These are phyloP conservation scores for Penicillium sp. DNA, from an alignment of 2,329 filamentous ascomycete species.

Conservation along the genomic window DNA sequence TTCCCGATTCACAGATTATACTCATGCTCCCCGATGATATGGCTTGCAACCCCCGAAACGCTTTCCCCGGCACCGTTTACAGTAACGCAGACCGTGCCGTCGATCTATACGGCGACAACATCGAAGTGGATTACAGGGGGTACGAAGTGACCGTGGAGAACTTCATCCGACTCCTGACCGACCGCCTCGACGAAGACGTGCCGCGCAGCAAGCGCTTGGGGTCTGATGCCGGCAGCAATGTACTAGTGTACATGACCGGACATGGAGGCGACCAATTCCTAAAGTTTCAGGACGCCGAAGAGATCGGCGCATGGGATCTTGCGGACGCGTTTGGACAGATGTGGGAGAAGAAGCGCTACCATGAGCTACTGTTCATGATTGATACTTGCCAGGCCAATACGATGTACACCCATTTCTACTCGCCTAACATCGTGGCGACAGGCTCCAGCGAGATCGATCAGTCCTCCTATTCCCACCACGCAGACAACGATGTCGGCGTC, in stretches of 20 bases:
- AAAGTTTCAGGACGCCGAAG: constrained; percentile 97
- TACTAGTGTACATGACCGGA: constrained; percentile 98
- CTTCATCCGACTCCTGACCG: constrained; percentile 92
- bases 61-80: constrained; percentile 96
- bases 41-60: constrained; percentile 98
- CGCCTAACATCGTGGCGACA: constrained; percentile 95
- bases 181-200: constrained; percentile 91
- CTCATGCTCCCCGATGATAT: constrained; percentile 99
- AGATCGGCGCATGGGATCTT: constrained; percentile 93
- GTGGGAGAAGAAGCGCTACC: constrained; percentile 99
- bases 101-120: constrained; percentile 96
- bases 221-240: constrained; percentile 94
- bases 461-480: constrained; percentile 95
- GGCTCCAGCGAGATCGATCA: constrained; percentile 96
- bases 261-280: constrained; percentile 97
- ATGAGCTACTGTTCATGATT: constrained; percentile 99
- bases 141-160: constrained; percentile 99
- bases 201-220: constrained; percentile 89
- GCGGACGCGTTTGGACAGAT: constrained; percentile 98
- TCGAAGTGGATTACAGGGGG: constrained; percentile 96
- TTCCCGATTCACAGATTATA: constrained; percentile 98
- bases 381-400: constrained; percentile 99
- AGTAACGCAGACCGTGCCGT: constrained; percentile 95
- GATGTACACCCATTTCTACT: constrained; percentile 98
- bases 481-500: constrained; percentile 95